Percentiles rank a stretch among this genome's conserved stretches.
Evolutionary conservation across 2,329 filamentous ascomycete species (phyloP).

Genomic region (Alternaria brassicae): DNA sequence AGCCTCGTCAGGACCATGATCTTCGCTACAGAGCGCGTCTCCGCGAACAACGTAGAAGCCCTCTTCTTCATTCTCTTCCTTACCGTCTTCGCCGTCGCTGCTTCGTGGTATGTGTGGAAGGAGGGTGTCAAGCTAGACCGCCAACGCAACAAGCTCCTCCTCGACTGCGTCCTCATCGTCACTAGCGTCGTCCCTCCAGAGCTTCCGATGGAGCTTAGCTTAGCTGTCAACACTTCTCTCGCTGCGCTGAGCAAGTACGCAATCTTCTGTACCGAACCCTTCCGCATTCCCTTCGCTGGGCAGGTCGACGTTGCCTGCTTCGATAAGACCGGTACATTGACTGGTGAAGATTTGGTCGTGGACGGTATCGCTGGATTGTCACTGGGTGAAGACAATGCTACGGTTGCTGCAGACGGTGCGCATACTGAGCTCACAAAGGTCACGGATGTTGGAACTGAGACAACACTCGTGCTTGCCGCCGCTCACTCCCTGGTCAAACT

Average conservation of each 20-base stretch:
- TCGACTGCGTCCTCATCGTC: constrained; percentile 96
- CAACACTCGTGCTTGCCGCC: constrained; percentile 90
- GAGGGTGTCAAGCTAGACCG: constrained; percentile 94
- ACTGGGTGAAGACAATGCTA: constrained; percentile 71
- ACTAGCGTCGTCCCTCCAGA: constrained; percentile 99
- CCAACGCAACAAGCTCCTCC: constrained; percentile 94
- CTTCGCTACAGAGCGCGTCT: constrained; percentile 97
- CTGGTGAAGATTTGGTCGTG: constrained; percentile 94
- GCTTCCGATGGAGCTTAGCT: constrained; percentile 94
- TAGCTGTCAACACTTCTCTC: constrained; percentile 97
- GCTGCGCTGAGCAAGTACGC: constrained; percentile 93
- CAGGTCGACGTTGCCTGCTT: constrained; percentile 97
- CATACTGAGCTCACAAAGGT: constrained; percentile 80
- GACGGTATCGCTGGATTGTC: constrained; percentile 93
- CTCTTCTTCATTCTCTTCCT: constrained; percentile 98
- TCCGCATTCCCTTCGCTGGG: constrained; percentile 95
- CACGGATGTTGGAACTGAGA: constrained; percentile 74
- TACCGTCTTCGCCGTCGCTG: constrained; percentile 92
- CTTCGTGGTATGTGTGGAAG: constrained; percentile 98
- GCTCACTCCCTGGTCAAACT: constrained; percentile 95
- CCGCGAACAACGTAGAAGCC: constrained; percentile 96
- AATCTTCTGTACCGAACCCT: constrained; percentile 98
- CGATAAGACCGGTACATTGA: constrained; percentile 97
- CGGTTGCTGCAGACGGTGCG: constrained; percentile 78
- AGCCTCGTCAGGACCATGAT: constrained; percentile 99